These are phyloP conservation scores for Globisporangium yorkense DNA, from an alignment of 352 stramenopile species.

Conservation along the genomic window DNA sequence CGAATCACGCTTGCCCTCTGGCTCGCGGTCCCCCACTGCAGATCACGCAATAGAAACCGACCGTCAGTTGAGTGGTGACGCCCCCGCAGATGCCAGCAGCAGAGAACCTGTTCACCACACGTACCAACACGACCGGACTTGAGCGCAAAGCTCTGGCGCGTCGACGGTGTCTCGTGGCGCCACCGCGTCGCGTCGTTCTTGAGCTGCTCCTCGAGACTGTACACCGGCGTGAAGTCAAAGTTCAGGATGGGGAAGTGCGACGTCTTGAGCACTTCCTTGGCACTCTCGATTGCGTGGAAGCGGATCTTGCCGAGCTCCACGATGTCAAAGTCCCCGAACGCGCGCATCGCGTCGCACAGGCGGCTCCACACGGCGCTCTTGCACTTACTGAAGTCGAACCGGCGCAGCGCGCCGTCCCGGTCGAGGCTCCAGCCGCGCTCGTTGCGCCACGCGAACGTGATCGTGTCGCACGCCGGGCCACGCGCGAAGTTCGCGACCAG, in stretches of 20 bases:
- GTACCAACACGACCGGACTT: conserved; percentile 45
- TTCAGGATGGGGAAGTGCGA: conserved; percentile 38
- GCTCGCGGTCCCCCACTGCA: conserved; percentile 16
- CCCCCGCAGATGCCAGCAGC: neutral
- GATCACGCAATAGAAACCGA: conserved; percentile 2
- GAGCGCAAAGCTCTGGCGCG: conserved; percentile 32
- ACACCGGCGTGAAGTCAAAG: conserved; percentile 56
- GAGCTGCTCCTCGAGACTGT: conserved; percentile 63
- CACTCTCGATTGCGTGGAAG: conserved; percentile 43
- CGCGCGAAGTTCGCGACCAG: conserved; percentile 69
- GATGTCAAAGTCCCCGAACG: conserved; percentile 41
- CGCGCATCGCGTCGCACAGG: conserved; percentile 34
- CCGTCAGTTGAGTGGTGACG: neutral
- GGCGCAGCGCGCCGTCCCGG: conserved; percentile 34
- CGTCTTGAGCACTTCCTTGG: conserved; percentile 52
- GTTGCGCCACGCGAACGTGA: conserved; percentile 59
- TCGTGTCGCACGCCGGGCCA: conserved; percentile 49
- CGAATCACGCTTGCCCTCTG: conserved; percentile 17
- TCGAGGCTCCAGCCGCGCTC: conserved; percentile 21
- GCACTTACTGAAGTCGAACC: conserved; percentile 40
- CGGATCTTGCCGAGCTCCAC: conserved; percentile 39
- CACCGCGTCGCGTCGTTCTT: conserved; percentile 38
- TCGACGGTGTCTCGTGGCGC: conserved; percentile 15
- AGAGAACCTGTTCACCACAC: conserved; percentile 20
- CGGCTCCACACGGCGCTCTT: conserved; percentile 39